These are phyloP conservation scores for Trichoderma erinaceum DNA, from an alignment of 495 filamentous ascomycete genomes.

Conservation along the genomic window DNA sequence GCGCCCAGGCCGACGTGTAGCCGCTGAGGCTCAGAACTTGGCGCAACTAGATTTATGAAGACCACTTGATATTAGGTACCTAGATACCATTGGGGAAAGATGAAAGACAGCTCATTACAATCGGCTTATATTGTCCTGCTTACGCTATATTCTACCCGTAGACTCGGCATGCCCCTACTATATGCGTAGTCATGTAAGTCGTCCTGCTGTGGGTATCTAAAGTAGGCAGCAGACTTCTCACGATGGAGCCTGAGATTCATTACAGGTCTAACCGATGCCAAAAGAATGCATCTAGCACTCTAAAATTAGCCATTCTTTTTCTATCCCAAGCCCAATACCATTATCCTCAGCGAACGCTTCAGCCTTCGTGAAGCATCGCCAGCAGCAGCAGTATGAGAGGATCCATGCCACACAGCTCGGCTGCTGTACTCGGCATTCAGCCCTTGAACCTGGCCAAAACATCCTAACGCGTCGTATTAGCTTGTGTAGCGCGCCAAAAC, in stretches of 20 bases:
- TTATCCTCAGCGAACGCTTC: background rate
- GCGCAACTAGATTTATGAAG: too few relatives aligned
- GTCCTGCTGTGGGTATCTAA: background rate
- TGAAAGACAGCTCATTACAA: too few relatives aligned
- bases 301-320: background rate
- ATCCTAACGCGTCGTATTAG: constrained; percentile 41
- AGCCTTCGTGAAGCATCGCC: background rate
- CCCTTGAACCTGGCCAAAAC: constrained; percentile 74
- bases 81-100: too few relatives aligned
- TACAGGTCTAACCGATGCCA: background rate
- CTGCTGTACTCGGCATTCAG: constrained; percentile 30
- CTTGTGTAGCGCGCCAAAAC: background rate
- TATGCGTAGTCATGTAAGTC: background rate
- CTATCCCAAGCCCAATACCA: background rate
- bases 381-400: background rate
- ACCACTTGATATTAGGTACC: too few relatives aligned
- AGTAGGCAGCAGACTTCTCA: background rate
- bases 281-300: background rate
- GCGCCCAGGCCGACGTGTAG: background rate
- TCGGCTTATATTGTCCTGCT: too few relatives aligned
- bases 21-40: background rate
- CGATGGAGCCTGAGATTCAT: background rate
- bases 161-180: background rate
- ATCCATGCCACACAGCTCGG: background rate
- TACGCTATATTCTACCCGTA: too few relatives aligned